Conservation (phyloP, 225 moss, liverwort and hornwort genomes). For the Thuidium tamariscinum region DNA sequence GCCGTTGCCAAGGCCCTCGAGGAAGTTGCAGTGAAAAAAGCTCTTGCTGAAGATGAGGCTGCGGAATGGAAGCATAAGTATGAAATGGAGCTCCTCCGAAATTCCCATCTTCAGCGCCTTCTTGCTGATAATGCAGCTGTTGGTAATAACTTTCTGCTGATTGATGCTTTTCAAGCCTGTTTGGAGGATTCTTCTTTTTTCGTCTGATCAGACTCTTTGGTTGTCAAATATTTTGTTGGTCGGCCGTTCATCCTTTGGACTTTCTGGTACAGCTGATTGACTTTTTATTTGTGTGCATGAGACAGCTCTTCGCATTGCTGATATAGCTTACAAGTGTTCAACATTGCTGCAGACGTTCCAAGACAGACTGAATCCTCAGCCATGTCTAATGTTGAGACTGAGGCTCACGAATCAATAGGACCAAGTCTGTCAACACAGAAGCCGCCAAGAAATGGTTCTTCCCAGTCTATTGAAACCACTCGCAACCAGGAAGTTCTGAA, state of each 20-base stretch:
- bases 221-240: background rate
- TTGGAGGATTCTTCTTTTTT: background rate
- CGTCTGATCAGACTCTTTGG: background rate
- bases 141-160: slow-evolving; percentile 19
- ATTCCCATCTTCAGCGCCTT: slow-evolving; percentile 35
- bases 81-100: slow-evolving; percentile 62
- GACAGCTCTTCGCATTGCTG: background rate
- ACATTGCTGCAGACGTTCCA: slow-evolving; percentile 19
- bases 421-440: slow-evolving; percentile 17
- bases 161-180: background rate
- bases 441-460: slow-evolving; percentile 19
- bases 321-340: background rate
- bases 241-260: background rate
- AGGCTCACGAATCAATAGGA: slow-evolving; percentile 17
- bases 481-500: slow-evolving; percentile 47
- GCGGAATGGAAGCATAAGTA: slow-evolving; percentile 82
- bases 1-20: slow-evolving; percentile 72
- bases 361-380: slow-evolving; percentile 3
- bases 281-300: background rate
- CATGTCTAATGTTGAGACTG: slow-evolving; percentile 3
- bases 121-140: slow-evolving; percentile 17
- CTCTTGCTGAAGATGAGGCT: slow-evolving; percentile 63
- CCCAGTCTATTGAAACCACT: slow-evolving; percentile 31
- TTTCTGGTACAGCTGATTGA: background rate
- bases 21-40: slow-evolving; percentile 70